phyloP scores from a whole-genome alignment of 164 flowering plant species.

The Dillenia turbinata region DNA sequence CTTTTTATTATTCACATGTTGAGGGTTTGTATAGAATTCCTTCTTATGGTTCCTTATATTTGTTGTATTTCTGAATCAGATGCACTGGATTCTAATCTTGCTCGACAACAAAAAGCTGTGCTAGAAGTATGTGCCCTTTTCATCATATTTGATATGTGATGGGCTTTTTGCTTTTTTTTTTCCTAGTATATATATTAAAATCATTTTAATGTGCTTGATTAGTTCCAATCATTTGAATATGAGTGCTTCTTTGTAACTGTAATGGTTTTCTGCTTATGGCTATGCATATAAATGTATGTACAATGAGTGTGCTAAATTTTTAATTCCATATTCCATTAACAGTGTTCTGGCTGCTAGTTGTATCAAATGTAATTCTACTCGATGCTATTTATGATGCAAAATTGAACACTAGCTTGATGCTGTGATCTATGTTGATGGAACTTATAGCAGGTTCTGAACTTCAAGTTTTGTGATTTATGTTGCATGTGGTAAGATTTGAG shows the following conservation, averaged over 20 bases:
- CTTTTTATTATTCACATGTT: background rate
- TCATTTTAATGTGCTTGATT: background rate
- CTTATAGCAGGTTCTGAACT: background rate
- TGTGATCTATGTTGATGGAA: too few species aligned
- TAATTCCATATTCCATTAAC: too few species aligned
- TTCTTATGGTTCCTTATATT: background rate
- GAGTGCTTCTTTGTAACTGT: too few species aligned
- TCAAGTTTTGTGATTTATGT: background rate
- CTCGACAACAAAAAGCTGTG: conserved; percentile 20
- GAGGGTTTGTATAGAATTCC: background rate
- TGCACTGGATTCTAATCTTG: conserved; percentile 22
- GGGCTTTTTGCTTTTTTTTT: background rate
- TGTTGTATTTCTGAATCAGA: conserved; percentile 21
- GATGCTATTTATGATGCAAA: too few species aligned
- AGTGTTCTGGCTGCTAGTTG: background rate
- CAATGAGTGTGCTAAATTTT: too few species aligned
- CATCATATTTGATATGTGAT: background rate
- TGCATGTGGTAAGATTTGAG: background rate
- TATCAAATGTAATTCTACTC: background rate
- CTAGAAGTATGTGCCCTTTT: conserved; percentile 42
- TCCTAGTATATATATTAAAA: background rate
- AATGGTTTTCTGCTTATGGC: too few species aligned
- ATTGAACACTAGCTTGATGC: too few species aligned
- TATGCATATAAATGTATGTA: too few species aligned
- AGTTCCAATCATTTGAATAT: too few species aligned